Base-by-base conservation (phyloP, 1,284 basidiomycete genomes). In the Rhodotorula sp. region DNA sequence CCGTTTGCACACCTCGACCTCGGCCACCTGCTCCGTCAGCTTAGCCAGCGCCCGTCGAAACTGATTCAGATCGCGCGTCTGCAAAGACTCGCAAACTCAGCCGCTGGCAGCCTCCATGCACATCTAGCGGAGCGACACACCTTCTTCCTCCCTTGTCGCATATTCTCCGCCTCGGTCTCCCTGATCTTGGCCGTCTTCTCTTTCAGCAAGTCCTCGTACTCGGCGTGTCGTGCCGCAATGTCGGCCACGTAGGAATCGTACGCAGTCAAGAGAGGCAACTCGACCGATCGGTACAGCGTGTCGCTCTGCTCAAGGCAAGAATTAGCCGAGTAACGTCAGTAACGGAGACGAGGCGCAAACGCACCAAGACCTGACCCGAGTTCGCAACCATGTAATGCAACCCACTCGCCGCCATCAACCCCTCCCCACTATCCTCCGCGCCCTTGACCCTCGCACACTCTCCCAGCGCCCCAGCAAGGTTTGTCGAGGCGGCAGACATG, bases 401-500 rank as follows among this genome's bases (percentile, higher is more conserved):
- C 4, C 76, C 76, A 34, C 67, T 70, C 22, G 76, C 76, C 0
- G 76, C 76, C 44, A 77, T 30, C 15, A 77, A 36, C 39, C 66
- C 57, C 39, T 76, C 74, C 6, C 67, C 76, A 47, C 71, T 72
- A 47, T 73, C 73, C 2, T 68, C 73, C 7, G 76, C 71, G 17
- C 76, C 76, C 57, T 77, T 77, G 48, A 77, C 74, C 29, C 76
- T 52, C n/a, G 74, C 74, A 36, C 76, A 76, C 30, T 74, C 72
- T 47, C 70, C 72, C 39, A 77, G 53, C 13, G 74, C 73, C 17
- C 62, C 60, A 20, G 75, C 74, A 20, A 75, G 62, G 0, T 54
- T 68, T 7, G 70, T 76, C 34, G 73, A 71, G 4, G 71, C 71
- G n/a, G 58, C 24, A 2, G 64, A 72, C 29, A 77, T 62, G 7